Conservation (phyloP, 768 basidiomycete species). For the Psilocybe azurescens region DNA sequence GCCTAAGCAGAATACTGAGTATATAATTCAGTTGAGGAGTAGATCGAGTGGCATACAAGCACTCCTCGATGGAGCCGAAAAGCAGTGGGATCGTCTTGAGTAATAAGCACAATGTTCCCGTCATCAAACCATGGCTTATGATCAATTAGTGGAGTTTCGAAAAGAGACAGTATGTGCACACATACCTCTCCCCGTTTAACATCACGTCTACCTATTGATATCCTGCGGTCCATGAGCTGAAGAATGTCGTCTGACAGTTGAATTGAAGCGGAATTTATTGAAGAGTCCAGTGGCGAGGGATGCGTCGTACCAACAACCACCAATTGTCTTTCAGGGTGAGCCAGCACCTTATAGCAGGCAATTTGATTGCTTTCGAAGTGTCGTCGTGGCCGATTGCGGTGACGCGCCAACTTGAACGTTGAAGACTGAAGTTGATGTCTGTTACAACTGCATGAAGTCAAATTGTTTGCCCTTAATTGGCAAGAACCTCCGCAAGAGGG, state of each 20-base stretch:
- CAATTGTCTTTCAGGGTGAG: too few species aligned
- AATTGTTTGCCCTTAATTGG: not conserved
- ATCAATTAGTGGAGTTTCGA: not conserved
- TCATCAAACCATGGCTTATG: slow-evolving; percentile 63
- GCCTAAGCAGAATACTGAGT: slow-evolving; percentile 32
- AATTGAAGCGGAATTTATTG: too few species aligned
- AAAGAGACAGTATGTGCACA: slow-evolving; percentile 5
- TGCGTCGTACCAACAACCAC: too few species aligned
- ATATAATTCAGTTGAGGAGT: not conserved
- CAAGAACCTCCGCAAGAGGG: not conserved
- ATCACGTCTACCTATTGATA: slow-evolving; percentile 21
- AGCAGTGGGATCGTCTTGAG: slow-evolving; percentile 44
- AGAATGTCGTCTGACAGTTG: not conserved
- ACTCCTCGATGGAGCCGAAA: slow-evolving; percentile 62
- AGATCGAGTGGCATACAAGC: slow-evolving; percentile 31
- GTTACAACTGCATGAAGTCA: not conserved
- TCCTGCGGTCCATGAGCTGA: slow-evolving; percentile 3
- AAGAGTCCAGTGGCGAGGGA: too few species aligned
- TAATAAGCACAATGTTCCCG: slow-evolving; percentile 60
- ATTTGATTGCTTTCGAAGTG: too few species aligned
- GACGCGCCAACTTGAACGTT: not conserved
- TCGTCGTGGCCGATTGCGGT: too few species aligned
- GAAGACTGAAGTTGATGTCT: not conserved
- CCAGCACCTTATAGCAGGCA: too few species aligned
- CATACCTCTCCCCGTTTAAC: slow-evolving; percentile 26